Conservation (phyloP, 805 yeast genomes). For the Saccharomycopsis olivae region DNA sequence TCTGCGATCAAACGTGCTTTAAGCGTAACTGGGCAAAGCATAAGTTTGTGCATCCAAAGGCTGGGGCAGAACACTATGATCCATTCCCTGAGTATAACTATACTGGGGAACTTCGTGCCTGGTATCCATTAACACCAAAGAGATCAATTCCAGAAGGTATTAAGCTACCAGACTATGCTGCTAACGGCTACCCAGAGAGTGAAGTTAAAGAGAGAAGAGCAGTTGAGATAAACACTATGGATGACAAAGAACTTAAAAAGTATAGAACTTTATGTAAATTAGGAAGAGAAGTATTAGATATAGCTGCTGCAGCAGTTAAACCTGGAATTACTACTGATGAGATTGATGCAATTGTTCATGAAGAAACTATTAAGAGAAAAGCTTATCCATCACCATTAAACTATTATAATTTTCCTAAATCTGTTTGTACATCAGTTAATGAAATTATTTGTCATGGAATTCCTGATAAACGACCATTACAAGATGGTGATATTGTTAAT, state of each 20-base stretch:
- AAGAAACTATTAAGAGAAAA: conserved; percentile 77
- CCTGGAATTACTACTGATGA: conserved; percentile 95
- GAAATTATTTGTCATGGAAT: conserved; percentile 97
- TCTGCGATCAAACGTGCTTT: conserved; percentile 82
- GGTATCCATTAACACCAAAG: conserved; percentile 70
- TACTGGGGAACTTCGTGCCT: conserved; percentile 67
- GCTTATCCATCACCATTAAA: conserved; percentile 94
- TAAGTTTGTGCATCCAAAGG: conserved; percentile 61
- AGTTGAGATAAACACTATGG: conserved; percentile 52
- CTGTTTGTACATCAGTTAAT: conserved; percentile 87
- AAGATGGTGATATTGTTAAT: conserved; percentile 93
- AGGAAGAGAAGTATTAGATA: conserved; percentile 84
- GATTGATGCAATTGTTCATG: conserved; percentile 76
- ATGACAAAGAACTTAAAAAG: conserved; percentile 58
- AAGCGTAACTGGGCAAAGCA: conserved; percentile 62
- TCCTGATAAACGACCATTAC: conserved; percentile 77
- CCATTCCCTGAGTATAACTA: conserved; percentile 78
- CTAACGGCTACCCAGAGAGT: conserved; percentile 62
- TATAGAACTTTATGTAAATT: conserved; percentile 65
- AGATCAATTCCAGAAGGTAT: conserved; percentile 64
- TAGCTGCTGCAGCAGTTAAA: conserved; percentile 69
- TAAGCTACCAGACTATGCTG: conserved; percentile 74
- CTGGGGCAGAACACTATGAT: conserved; percentile 55
- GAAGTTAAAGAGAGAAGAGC: conserved; percentile 68
- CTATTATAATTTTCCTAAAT: conserved; percentile 87